Evolutionary conservation across 179 eudicot genomes (phyloP).

Genomic region (Dionaea muscipula): DNA sequence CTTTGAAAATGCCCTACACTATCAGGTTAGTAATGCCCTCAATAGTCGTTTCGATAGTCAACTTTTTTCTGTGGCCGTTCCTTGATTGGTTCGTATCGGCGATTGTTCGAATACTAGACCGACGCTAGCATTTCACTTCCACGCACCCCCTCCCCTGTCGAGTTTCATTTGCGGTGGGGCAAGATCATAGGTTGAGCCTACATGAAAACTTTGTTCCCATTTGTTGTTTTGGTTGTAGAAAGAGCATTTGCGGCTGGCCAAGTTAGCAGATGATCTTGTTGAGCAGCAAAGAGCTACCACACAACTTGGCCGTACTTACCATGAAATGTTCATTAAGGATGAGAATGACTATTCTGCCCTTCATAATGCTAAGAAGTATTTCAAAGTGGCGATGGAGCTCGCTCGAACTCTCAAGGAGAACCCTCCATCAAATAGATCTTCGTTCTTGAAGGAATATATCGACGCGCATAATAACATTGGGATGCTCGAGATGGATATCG

Average conservation of each 20-base stretch:
- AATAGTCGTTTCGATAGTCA: no score
- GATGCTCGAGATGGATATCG: constrained; percentile 85
- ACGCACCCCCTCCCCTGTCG: no score
- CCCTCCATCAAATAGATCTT: constrained; percentile 32
- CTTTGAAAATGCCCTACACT: constrained; percentile 48
- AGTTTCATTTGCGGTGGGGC: no score
- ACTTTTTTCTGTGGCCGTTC: no score
- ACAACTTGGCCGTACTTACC: constrained; percentile 92
- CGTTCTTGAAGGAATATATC: constrained; percentile 74
- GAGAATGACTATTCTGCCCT: constrained; percentile 53
- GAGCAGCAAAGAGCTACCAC: constrained; percentile 98
- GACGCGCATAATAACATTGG: constrained; percentile 91
- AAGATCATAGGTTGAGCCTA: neutral
- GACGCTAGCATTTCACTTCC: no score
- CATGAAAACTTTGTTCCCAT: neutral
- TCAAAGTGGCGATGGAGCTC: constrained; percentile 58
- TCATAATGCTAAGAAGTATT: constrained; percentile 75
- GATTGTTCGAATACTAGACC: no score
- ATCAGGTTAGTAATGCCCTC: constrained; percentile 55
- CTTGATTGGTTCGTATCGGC: no score
- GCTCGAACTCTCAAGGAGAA: constrained; percentile 56
- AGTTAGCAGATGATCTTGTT: constrained; percentile 47
- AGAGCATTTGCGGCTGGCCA: constrained; percentile 79
- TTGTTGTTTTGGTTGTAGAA: constrained; percentile 30
- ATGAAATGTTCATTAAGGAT: constrained; percentile 57